phyloP scores from a whole-genome alignment of 805 yeast genomes.

The Cephaloascus albidus region DNA sequence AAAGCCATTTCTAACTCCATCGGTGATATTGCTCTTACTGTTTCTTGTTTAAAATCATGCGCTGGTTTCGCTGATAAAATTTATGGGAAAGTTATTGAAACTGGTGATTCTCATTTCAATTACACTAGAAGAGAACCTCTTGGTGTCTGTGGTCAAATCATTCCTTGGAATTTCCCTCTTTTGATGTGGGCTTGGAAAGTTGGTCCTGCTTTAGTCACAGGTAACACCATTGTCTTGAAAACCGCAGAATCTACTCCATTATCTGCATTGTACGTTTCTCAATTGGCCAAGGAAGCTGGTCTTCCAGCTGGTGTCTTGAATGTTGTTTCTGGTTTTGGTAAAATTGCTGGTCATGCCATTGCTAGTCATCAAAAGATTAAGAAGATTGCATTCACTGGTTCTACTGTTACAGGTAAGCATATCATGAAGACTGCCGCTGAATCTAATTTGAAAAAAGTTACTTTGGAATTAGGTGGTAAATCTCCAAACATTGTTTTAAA shows the following conservation, averaged over 20 bases:
- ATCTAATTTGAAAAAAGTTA: conserved; percentile 32
- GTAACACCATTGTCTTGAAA: conserved; percentile 33
- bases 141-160: conserved; percentile 38
- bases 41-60: conserved; percentile 29
- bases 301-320: conserved; percentile 35
- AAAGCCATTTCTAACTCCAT: conserved; percentile 27
- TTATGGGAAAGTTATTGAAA: conserved; percentile 25
- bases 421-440: conserved; percentile 33
- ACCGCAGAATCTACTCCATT: conserved; percentile 38
- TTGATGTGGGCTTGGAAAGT: conserved; percentile 37
- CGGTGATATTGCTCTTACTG: conserved; percentile 30
- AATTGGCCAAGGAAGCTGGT: conserved; percentile 30
- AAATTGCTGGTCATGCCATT: conserved; percentile 32
- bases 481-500: conserved; percentile 34
- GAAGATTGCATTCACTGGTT: conserved; percentile 38
- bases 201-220: conserved; percentile 35
- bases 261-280: conserved; percentile 30
- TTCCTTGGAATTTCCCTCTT: conserved; percentile 41
- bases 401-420: conserved; percentile 33
- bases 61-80: conserved; percentile 39
- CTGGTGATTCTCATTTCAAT: conserved; percentile 30
- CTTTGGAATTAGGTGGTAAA: conserved; percentile 40
- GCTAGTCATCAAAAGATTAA: conserved; percentile 29
- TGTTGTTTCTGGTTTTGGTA: conserved; percentile 34
- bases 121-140: conserved; percentile 35